Evolutionary conservation across 495 filamentous ascomycete genomes (phyloP).

Genomic region (Acidiella bohemica): DNA sequence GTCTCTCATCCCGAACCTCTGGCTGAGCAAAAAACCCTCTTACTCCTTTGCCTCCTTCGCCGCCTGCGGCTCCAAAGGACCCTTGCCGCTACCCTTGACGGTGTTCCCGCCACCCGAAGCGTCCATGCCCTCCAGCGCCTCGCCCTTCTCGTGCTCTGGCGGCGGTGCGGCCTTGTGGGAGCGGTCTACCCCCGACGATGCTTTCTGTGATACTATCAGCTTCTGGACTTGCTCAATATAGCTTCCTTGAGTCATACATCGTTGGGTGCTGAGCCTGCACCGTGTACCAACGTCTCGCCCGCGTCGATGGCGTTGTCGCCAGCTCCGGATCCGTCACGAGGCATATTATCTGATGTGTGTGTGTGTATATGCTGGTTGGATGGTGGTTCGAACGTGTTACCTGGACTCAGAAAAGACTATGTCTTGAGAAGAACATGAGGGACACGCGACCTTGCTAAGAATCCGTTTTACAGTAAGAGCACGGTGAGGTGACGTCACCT

Average conservation of each 20-base stretch:
- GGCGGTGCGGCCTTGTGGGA: slow-evolving; percentile 2
- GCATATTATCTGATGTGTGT: slow-evolving; percentile 17
- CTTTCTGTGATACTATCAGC: no score
- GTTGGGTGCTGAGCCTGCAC: slow-evolving; percentile 3
- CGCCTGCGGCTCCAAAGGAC: background rate
- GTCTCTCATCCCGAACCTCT: no score
- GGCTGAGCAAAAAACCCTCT: no score
- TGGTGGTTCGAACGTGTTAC: no score
- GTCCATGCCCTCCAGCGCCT: slow-evolving; percentile 12
- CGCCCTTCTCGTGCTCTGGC: slow-evolving; percentile 3
- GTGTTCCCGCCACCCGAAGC: background rate
- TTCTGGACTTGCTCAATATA: no score
- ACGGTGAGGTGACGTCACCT: no score
- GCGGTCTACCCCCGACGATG: background rate
- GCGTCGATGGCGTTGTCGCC: slow-evolving; percentile 20
- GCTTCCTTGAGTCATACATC: no score
- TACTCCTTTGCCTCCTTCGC: background rate
- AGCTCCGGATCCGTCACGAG: slow-evolving; percentile 19
- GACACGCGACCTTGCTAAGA: no score
- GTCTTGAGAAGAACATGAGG: no score
- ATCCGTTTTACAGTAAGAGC: no score
- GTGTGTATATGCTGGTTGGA: slow-evolving; percentile 3
- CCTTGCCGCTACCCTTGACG: background rate
- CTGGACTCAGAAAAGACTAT: no score
- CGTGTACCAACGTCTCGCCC: slow-evolving; percentile 19